Evolutionary conservation across 192 early-diverging fungal genomes (phyloP).

Genomic region (Rhizophagus clarus): DNA sequence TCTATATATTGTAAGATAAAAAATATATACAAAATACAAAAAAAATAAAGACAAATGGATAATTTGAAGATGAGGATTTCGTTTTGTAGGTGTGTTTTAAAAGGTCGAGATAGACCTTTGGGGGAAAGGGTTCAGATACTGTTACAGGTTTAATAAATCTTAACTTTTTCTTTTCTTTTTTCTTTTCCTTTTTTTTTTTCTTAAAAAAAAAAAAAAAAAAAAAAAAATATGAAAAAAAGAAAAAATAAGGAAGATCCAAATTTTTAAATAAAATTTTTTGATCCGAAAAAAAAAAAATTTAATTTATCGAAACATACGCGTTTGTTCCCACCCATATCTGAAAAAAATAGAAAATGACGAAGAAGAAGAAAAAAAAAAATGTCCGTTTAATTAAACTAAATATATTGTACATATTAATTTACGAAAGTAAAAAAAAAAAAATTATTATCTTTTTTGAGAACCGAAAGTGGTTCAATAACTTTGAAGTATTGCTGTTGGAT

Average conservation of each 20-base stretch:
- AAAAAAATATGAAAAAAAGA: too few species aligned
- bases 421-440: not conserved
- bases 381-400: too few species aligned
- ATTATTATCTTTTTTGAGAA: not conserved
- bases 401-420: not conserved
- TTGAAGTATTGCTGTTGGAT: not conserved
- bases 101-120: not conserved
- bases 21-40: not conserved
- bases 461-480: not conserved
- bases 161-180: not conserved
- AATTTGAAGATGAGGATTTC: not conserved
- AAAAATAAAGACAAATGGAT: not conserved
- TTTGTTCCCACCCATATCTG: constrained; percentile 23
- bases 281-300: not conserved
- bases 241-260: too few species aligned
- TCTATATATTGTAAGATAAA: not conserved
- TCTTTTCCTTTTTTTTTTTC: too few species aligned
- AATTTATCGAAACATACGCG: constrained; percentile 13
- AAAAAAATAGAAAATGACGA: not conserved
- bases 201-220: too few species aligned
- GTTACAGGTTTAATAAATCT: not conserved
- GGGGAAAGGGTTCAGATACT: not conserved
- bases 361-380: too few species aligned
- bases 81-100: not conserved
- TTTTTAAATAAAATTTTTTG: too few species aligned